Conservation (phyloP, 148 eudicot genomes). For the Diospyros lotus region DNA sequence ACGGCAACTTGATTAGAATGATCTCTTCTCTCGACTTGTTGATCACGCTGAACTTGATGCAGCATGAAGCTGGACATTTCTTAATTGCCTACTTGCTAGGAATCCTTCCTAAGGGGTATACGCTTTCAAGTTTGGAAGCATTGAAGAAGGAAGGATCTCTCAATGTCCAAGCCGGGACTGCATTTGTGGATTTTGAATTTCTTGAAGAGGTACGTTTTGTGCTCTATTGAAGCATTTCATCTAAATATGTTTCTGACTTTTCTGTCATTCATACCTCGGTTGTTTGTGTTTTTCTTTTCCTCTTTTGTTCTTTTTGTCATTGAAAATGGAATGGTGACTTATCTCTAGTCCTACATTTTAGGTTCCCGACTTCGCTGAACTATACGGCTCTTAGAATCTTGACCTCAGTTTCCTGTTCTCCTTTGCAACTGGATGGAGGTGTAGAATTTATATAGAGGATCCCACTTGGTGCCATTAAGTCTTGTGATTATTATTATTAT, state of each 20-base stretch:
- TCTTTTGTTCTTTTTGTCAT: background rate
- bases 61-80: slow-evolving; percentile 99
- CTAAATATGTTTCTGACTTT: background rate
- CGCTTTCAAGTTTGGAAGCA: slow-evolving; percentile 77
- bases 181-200: slow-evolving; percentile 88
- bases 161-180: slow-evolving; percentile 96
- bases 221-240: background rate
- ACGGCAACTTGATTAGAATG: slow-evolving; percentile 3
- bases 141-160: slow-evolving; percentile 80
- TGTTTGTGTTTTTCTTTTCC: background rate
- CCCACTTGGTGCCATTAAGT: too few species aligned
- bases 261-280: background rate
- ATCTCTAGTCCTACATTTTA: too few species aligned
- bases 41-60: slow-evolving; percentile 10
- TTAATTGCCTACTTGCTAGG: slow-evolving; percentile 84
- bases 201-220: slow-evolving; percentile 57
- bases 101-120: slow-evolving; percentile 78
- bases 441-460: too few species aligned
- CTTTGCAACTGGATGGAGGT: too few species aligned
- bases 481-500: too few species aligned
- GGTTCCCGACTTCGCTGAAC: too few species aligned
- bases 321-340: background rate
- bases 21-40: slow-evolving; percentile 4
- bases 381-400: too few species aligned
- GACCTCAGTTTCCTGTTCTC: too few species aligned